A percentile compares a stretch with the other conserved stretches of the same genome.
Conservation (phyloP, 169 alveolate genomes). For the Perkinsus chesapeaki region DNA sequence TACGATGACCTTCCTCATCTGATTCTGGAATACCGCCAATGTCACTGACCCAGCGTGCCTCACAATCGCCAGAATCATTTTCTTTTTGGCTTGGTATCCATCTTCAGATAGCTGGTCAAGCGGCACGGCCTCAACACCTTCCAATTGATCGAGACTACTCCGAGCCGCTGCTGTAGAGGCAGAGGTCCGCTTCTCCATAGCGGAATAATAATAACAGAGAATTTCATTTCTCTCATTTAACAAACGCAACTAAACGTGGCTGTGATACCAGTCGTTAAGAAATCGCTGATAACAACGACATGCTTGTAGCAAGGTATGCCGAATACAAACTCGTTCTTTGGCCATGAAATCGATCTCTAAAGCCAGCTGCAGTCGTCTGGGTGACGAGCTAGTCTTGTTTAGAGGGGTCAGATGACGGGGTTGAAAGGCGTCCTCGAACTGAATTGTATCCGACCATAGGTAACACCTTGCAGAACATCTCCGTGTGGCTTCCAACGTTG, state of each 20-base stretch:
- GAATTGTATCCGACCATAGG: neutral
- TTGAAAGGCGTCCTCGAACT: no score
- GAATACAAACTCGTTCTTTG: no score
- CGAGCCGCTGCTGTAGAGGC: neutral
- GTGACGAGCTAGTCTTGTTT: no score
- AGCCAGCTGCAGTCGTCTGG: no score
- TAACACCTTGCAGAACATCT: neutral
- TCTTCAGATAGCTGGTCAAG: neutral
- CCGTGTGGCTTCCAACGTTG: neutral
- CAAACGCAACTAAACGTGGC: no score
- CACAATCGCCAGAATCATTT: neutral
- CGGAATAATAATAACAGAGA: neutral
- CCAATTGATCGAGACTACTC: neutral
- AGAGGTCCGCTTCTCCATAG: neutral
- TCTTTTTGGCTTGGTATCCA: neutral
- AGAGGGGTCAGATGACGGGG: no score
- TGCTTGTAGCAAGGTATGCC: no score
- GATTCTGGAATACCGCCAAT: neutral
- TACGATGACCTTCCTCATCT: neutral
- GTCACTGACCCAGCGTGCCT: neutral
- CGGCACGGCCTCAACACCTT: neutral
- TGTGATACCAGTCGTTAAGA: no score
- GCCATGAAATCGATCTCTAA: no score
- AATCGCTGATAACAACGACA: no score
- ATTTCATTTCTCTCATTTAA: no score